These are phyloP conservation scores for Kwoniella sp. DNA, from an alignment of 768 basidiomycete species.

Conservation along the genomic window DNA sequence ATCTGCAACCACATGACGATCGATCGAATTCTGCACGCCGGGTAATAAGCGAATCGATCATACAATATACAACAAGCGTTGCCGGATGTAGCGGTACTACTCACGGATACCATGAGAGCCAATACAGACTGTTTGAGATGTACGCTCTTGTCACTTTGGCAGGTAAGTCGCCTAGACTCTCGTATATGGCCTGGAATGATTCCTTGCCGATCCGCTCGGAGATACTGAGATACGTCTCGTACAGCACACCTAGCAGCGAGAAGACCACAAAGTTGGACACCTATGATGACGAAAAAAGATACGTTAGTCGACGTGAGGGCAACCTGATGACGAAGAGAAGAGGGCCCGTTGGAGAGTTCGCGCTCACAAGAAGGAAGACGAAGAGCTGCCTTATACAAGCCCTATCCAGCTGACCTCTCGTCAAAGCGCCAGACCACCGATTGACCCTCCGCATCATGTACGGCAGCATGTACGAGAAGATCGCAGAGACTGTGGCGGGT, in stretches of 20 bases:
- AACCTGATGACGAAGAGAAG: neutral
- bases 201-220: conserved; percentile 30
- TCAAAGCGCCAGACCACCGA: conserved; percentile 42
- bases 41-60: neutral
- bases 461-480: conserved; percentile 42
- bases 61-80: neutral
- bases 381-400: conserved; percentile 44
- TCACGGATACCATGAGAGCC: conserved; percentile 52
- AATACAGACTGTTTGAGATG: conserved; percentile 47
- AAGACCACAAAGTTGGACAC: conserved; percentile 48
- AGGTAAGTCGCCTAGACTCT: conserved; percentile 37
- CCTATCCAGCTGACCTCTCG: conserved; percentile 43
- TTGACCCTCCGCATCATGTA: conserved; percentile 37
- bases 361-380: conserved; percentile 39
- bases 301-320: neutral
- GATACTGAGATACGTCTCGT: conserved; percentile 39
- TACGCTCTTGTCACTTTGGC: conserved; percentile 46
- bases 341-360: no score
- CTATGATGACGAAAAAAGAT: no score
- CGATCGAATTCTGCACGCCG: conserved; percentile 17
- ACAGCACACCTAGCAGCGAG: conserved; percentile 42
- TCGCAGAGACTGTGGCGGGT: conserved; percentile 36
- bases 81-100: conserved; percentile 5
- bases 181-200: conserved; percentile 26
- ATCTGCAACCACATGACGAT: conserved; percentile 34